A percentile compares a stretch with the other conserved stretches of the same genome.
Conservation (phyloP, 441 rosid genomes). For the Erysimum cheiri region DNA sequence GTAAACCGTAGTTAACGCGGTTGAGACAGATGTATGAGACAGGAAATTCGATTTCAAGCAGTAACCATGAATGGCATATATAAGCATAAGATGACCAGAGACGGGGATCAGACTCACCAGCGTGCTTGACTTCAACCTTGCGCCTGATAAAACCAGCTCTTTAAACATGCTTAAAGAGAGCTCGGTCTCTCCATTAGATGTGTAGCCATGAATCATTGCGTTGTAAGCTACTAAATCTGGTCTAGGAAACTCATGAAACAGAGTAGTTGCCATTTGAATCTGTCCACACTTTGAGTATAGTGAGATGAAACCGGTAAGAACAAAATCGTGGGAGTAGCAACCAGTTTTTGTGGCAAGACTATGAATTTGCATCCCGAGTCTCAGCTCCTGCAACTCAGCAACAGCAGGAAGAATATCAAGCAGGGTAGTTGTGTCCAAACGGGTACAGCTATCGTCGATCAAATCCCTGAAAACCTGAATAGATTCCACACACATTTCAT, state of each 20-base stretch:
- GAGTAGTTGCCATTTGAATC: conserved; percentile 45
- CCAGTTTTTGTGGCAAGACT: conserved; percentile 62
- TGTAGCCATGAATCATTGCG: conserved; percentile 79
- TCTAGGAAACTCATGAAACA: conserved; percentile 57
- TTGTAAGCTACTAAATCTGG: conserved; percentile 77
- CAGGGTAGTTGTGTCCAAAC: conserved; percentile 59
- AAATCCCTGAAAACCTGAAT: conserved; percentile 55
- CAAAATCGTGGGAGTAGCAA: conserved; percentile 54
- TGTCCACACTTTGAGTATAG: conserved; percentile 69
- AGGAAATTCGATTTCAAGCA: conserved; percentile 55
- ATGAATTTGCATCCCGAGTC: conserved; percentile 65
- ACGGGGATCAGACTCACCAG: conserved; percentile 72
- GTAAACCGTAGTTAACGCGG: conserved; percentile 70
- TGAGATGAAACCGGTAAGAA: conserved; percentile 68
- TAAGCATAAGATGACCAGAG: conserved; percentile 61
- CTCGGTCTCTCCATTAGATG: conserved; percentile 57
- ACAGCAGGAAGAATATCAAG: conserved; percentile 70
- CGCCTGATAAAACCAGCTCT: conserved; percentile 54
- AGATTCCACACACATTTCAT: conserved; percentile 55
- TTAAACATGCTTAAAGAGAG: conserved; percentile 58
- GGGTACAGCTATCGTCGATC: conserved; percentile 48
- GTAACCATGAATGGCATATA: conserved; percentile 62
- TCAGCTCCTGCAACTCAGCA: conserved; percentile 70
- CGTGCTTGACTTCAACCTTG: conserved; percentile 62
- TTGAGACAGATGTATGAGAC: conserved; percentile 59